Base-by-base conservation (phyloP, 164 flowering plant genomes). In the Vitis rotundifolia region DNA sequence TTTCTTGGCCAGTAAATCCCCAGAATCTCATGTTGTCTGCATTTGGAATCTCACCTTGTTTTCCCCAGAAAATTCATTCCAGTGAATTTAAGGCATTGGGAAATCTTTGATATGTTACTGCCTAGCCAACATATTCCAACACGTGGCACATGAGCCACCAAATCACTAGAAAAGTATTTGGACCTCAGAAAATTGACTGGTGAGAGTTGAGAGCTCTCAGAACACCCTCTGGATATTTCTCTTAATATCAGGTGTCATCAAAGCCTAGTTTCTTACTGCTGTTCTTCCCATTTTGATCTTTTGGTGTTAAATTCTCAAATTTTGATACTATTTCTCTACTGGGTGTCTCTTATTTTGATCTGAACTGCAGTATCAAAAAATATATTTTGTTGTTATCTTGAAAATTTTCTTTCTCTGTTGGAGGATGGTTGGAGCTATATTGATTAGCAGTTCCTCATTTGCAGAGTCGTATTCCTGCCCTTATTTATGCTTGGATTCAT, bases 401-500 rank as follows among this genome's bases (percentile, higher is more conserved):
- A 22, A 22, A 2, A 22, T 22, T 1, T 22, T 22, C 26, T 22
- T 22, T 22, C 26, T 22, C 26, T 0, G 26, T 22, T 22, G 26
- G 26, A 22, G 26, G 0, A 22, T 22, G 26, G 26, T 22, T 22
- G 26, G 26, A 53, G 56, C n/a, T 53, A 12, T 53, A 53, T 53
- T 13, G 6, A 53, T 53, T 13, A 53, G 16, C n/a, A 14, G 56
- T 53, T 53, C 56, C 5, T 53, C 56, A 53, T 53, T 53, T 22
- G 2, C 26, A 22, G 26, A 22, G 9, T 11, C 8, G 3, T 19
- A 18, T 48, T 44, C 63, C 1, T 68, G 71, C 49, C 72, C 66
- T 19, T 69, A 49, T 49, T 26, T 69, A 9, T 61, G 59, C 64
- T 52, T 61, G 72, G 61, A 68, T 8, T 44, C 71, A 15, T 47